Base-by-base conservation (phyloP, 116 monocot genomes). In the Papilionanthe hybrid region DNA sequence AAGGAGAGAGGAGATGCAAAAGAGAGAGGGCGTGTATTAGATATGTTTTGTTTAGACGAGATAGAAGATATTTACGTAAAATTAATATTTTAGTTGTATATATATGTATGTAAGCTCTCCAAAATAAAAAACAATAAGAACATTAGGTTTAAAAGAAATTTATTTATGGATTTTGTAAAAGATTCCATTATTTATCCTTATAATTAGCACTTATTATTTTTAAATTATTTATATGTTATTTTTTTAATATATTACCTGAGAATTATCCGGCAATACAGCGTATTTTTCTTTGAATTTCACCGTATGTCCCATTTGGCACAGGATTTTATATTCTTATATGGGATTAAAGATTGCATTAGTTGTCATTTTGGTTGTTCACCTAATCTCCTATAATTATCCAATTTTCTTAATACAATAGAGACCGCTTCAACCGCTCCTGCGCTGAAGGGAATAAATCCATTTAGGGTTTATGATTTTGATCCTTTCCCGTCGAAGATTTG, bases 401-500 rank as follows among this genome's bases (percentile, higher is more conserved):
- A 63, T 23, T 63, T 23, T 12, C 5, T 63, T 25, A 63, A 53
- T 53, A 15, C 63, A 23, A 63, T 63, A 5, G 12, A 69, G 69
- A 69, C 69, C 69, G 69, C 32, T 69, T 69, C 32, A 32, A 32
- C 69, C 17, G 69, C 69, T 5, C 17, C 27, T 25, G 63, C 22
- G 63, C 58, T 25, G 9, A 65, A 69, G 32, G 32, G 69, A 17
- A 32, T 37, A 17, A 37, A 17, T 69, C 69, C 69, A 17, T 25
- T 17, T 30, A 37, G 69, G 69, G 69, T 69, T 69, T 69, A 13
- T 9, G 15, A 23, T 63, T 63, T 23, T 11, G 69, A 15, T 5
- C 13, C 73, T 43, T 73, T 44, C n/a, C 73, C 7, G 73, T n/a
- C 12, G 44, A 43, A 6, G 73, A 73, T 73, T 73, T 43, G 73